Evolutionary conservation across 225 moss, liverwort and hornwort species (phyloP).

Genomic region (Straminergon stramineum): DNA sequence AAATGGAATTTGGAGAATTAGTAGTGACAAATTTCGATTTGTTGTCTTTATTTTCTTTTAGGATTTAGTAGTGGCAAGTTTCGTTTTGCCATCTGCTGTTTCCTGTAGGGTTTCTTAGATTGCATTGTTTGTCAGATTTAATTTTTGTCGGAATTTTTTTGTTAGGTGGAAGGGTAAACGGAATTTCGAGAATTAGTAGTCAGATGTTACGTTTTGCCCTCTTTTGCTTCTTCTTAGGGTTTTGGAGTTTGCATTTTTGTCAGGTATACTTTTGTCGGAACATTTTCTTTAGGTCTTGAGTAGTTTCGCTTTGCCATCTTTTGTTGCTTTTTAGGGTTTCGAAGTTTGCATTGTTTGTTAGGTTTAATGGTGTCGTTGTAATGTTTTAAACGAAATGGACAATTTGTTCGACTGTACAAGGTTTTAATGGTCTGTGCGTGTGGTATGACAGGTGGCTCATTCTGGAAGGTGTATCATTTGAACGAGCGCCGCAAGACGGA

Average conservation of each 20-base stretch:
- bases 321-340: not conserved
- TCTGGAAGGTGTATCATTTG: slow-evolving; percentile 39
- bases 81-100: no score
- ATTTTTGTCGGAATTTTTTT: no score
- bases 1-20: not conserved
- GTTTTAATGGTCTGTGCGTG: not conserved
- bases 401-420: not conserved
- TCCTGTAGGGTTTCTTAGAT: no score
- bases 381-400: not conserved
- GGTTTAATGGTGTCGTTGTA: not conserved
- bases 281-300: not conserved
- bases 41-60: not conserved
- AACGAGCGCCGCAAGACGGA: slow-evolving; percentile 38
- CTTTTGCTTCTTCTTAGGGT: not conserved
- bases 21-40: not conserved
- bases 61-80: no score
- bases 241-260: no score
- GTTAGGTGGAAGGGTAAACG: no score
- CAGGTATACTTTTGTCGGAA: no score
- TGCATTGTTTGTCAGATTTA: no score
- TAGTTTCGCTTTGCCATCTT: not conserved
- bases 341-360: not conserved
- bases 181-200: no score
- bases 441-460: slow-evolving; percentile 13
- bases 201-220: no score